A percentile compares a stretch with the other conserved stretches of the same genome.
These are phyloP conservation scores for Hsuehochloa calcarea DNA, from an alignment of 176 grass and related monocot species.

Conservation along the genomic window DNA sequence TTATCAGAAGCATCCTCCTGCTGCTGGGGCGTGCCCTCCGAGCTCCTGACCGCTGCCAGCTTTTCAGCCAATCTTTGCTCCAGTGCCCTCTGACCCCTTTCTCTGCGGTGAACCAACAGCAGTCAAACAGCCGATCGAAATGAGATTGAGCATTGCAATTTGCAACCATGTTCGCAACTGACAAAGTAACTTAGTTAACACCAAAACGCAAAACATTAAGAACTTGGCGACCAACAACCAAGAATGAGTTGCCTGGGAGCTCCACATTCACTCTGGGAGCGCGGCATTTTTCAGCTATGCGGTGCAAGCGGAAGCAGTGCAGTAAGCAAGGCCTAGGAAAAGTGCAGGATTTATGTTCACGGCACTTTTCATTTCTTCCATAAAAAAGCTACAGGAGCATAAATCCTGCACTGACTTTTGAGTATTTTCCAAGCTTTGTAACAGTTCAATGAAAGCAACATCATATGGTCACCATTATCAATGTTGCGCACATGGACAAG, in stretches of 20 bases:
- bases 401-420: not conserved
- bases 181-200: too few relatives aligned
- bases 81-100: conserved; percentile 77
- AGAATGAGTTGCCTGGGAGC: not conserved
- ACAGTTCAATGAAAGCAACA: not conserved
- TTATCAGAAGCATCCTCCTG: conserved; percentile 52
- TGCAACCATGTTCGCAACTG: not conserved
- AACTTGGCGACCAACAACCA: not conserved
- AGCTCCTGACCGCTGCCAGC: conserved; percentile 28
- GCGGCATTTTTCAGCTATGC: not conserved
- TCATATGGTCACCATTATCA: not conserved
- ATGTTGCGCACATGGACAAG: not conserved
- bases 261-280: not conserved
- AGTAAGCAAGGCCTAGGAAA: not conserved
- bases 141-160: not conserved
- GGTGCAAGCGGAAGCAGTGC: not conserved
- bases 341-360: not conserved
- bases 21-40: conserved; percentile 14
- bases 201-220: not conserved
- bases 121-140: not conserved
- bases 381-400: not conserved
- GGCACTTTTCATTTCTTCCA: not conserved
- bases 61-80: conserved; percentile 75
- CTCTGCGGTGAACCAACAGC: conserved; percentile 43
- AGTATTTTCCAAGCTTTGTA: not conserved